Evolutionary conservation across 2,329 filamentous ascomycete species (phyloP).

Genomic region (Fusarium abutilonis): DNA sequence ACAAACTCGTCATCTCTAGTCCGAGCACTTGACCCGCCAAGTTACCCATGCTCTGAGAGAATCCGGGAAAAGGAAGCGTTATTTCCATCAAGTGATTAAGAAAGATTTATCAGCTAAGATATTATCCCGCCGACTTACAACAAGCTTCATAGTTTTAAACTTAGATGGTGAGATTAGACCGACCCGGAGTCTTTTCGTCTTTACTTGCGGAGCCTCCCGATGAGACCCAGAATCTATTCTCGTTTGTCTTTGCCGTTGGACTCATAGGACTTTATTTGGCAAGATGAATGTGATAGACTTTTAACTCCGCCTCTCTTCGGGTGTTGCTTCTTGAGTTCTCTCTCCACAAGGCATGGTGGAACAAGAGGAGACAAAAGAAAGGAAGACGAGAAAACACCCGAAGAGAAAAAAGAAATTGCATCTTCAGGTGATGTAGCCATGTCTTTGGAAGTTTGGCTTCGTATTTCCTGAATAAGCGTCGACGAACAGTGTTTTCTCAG

Average conservation of each 20-base stretch:
- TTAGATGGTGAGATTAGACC: neutral
- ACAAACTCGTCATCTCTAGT: constrained; percentile 12
- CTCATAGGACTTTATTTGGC: neutral
- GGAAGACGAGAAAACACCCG: neutral
- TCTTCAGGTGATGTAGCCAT: neutral
- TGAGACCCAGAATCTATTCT: constrained; percentile 17
- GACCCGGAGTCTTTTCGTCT: constrained; percentile 32
- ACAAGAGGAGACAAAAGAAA: neutral
- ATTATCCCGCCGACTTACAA: neutral
- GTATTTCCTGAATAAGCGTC: constrained; percentile 2
- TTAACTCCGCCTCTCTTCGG: neutral
- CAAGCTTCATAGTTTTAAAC: neutral
- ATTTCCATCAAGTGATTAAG: neutral
- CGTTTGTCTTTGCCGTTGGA: neutral
- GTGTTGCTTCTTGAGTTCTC: neutral
- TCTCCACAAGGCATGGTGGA: neutral
- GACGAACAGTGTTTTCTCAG: neutral
- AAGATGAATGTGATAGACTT: neutral
- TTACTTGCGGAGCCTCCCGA: constrained; percentile 8
- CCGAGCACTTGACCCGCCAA: constrained; percentile 11
- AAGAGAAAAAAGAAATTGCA: neutral
- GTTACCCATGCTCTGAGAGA: neutral
- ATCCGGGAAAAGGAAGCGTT: neutral
- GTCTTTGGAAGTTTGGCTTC: neutral
- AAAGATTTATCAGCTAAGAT: neutral